A percentile compares a stretch with the other conserved stretches of the same genome.
Evolutionary conservation across 805 yeast genomes (phyloP).

Genomic region (Kluyveromyces lactis): DNA sequence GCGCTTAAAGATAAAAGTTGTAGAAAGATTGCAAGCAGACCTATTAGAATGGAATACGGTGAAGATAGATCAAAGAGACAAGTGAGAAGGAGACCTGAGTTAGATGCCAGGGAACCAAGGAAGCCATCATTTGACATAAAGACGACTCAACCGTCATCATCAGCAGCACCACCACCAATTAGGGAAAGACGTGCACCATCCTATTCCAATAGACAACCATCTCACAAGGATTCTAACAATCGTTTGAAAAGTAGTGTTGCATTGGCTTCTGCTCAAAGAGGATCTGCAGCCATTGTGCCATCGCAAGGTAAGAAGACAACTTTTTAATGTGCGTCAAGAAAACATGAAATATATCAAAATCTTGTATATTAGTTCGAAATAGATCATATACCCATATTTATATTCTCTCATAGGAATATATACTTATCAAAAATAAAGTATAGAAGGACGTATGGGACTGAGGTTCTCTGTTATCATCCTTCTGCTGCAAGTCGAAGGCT

Average conservation of each 20-base stretch:
- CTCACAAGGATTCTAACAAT: constrained; percentile 31
- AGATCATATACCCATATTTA: too few relatives aligned
- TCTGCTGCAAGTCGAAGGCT: too few relatives aligned
- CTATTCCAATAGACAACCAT: constrained; percentile 10
- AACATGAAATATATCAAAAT: too few relatives aligned
- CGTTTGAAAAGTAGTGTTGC: constrained; percentile 76
- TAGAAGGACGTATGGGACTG: too few relatives aligned
- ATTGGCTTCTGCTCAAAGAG: constrained; percentile 81
- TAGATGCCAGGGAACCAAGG: not conserved
- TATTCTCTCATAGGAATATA: too few relatives aligned
- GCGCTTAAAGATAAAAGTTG: constrained; percentile 71
- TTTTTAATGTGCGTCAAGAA: not conserved
- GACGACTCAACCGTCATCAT: constrained; percentile 5
- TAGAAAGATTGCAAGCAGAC: constrained; percentile 60
- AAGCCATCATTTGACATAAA: constrained; percentile 4
- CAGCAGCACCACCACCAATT: constrained; percentile 6
- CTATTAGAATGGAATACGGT: constrained; percentile 82
- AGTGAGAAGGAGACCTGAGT: constrained; percentile 32
- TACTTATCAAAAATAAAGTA: too few relatives aligned
- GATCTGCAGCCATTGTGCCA: constrained; percentile 78
- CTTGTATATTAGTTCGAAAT: too few relatives aligned
- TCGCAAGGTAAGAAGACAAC: constrained; percentile 74
- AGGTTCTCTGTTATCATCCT: too few relatives aligned
- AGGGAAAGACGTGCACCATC: constrained; percentile 8
- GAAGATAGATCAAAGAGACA: constrained; percentile 83